Conservation (phyloP, 2,329 filamentous ascomycete species). For the Alternaria brassicicola region DNA sequence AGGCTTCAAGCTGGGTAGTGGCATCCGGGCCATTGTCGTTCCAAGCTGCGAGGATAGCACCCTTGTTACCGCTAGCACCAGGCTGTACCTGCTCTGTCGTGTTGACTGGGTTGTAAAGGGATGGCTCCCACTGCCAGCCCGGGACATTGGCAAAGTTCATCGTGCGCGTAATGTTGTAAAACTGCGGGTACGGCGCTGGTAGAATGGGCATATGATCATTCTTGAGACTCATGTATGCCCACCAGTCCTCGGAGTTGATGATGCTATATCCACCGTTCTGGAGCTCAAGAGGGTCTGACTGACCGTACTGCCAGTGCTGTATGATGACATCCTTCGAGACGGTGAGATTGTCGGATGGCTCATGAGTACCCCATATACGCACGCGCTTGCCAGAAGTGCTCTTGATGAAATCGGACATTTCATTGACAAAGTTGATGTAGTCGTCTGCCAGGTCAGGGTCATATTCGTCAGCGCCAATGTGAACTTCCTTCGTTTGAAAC, state of each 20-base stretch:
- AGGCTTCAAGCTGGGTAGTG: constrained; percentile 56
- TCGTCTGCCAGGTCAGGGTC: constrained; percentile 42
- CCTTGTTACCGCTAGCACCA: constrained; percentile 41
- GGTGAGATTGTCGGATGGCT: constrained; percentile 49
- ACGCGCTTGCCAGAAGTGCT: constrained; percentile 39
- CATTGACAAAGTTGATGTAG: constrained; percentile 49
- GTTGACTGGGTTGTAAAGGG: constrained; percentile 54
- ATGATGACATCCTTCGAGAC: constrained; percentile 51
- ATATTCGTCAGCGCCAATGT: constrained; percentile 50
- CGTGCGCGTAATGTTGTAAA: constrained; percentile 54
- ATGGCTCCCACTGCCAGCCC: constrained; percentile 56
- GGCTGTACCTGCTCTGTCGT: constrained; percentile 47
- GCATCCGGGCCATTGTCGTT: constrained; percentile 58
- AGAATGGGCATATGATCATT: constrained; percentile 58
- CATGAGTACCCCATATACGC: constrained; percentile 52
- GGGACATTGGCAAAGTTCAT: constrained; percentile 53
- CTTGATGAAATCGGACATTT: constrained; percentile 43
- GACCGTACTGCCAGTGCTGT: constrained; percentile 58
- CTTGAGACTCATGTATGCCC: constrained; percentile 62
- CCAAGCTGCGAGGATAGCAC: constrained; percentile 53
- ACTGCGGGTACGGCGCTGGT: constrained; percentile 56
- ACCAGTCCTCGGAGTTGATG: constrained; percentile 59
- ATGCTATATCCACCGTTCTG: constrained; percentile 48
- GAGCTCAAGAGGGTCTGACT: constrained; percentile 55
- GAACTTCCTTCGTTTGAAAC: constrained; percentile 48